Conservation (phyloP, 1,284 basidiomycete species). For the Ustilago sp. region DNA sequence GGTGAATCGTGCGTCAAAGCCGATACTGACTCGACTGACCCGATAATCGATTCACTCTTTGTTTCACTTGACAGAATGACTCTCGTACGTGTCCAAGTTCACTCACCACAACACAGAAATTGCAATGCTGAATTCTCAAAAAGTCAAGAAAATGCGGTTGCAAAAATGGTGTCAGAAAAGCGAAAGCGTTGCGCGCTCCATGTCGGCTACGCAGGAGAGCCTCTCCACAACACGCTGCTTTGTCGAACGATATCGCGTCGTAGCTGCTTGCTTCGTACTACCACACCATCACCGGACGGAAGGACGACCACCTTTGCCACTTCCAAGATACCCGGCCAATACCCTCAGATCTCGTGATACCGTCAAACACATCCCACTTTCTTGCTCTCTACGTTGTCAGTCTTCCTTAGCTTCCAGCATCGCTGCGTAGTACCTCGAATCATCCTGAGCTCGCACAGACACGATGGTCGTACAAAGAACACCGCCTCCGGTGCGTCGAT, state of each 20-base stretch:
- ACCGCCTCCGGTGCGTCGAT: conserved; percentile 37
- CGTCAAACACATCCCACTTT: neutral
- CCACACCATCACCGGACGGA: neutral
- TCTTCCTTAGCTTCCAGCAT: neutral
- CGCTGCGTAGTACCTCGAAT: neutral
- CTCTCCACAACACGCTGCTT: neutral
- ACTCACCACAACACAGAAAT: conserved; percentile 5
- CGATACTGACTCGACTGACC: conserved; percentile 29
- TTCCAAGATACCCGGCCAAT: conserved; percentile 18
- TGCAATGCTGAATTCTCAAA: neutral
- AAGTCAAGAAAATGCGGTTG: conserved; percentile 9
- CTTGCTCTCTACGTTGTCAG: neutral
- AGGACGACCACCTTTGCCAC: neutral
- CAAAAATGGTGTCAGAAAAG: conserved; percentile 17
- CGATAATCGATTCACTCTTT: neutral
- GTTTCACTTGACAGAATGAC: conserved; percentile 18
- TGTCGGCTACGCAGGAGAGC: neutral
- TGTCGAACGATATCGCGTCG: neutral
- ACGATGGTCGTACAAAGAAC: conserved; percentile 41
- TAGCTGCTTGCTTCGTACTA: neutral
- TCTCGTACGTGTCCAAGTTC: conserved; percentile 22
- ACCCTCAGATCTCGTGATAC: conserved; percentile 5
- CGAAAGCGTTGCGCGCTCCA: neutral
- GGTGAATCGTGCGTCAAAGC: conserved; percentile 1
- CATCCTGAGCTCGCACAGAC: neutral